A percentile compares a stretch with the other conserved stretches of the same genome.
These are phyloP conservation scores for Serpula lacrymans DNA, from an alignment of 768 basidiomycete species.

Conservation along the genomic window DNA sequence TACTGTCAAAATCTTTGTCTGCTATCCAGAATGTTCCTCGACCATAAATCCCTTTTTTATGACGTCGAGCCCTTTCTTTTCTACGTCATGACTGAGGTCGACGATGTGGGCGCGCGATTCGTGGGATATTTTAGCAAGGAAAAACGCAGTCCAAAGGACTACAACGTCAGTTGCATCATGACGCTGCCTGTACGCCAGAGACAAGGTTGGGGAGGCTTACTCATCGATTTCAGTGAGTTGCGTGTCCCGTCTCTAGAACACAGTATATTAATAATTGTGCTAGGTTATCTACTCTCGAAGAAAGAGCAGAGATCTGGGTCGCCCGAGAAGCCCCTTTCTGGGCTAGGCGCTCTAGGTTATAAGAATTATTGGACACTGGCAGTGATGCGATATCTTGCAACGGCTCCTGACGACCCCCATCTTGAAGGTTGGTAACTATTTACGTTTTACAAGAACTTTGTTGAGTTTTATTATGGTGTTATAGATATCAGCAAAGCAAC, in stretches of 20 bases:
- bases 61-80: conserved; percentile 99
- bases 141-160: conserved; percentile 92
- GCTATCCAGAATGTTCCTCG: conserved; percentile 97
- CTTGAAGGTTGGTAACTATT: conserved; percentile 63
- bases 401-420: conserved; percentile 54
- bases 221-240: conserved; percentile 97
- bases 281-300: conserved; percentile 94
- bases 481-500: conserved; percentile 83
- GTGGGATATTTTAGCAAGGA: conserved; percentile 99
- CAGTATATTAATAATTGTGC: conserved; percentile 6
- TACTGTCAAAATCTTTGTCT: conserved; percentile 99
- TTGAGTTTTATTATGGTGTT: conserved; percentile 14
- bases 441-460: conserved; percentile 11
- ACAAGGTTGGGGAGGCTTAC: conserved; percentile 93
- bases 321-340: conserved; percentile 94
- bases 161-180: conserved; percentile 99
- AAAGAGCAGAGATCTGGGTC: conserved; percentile 89
- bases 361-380: conserved; percentile 91
- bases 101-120: conserved; percentile 88
- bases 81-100: conserved; percentile 93
- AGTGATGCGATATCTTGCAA: conserved; percentile 73
- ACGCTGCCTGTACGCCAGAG: conserved; percentile 93
- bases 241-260: conserved; percentile 7
- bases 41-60: conserved; percentile 98
- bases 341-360: conserved; percentile 91